These are phyloP conservation scores for Euphorbia tirucalli DNA, from an alignment of 345 rosid genomes.

Conservation along the genomic window DNA sequence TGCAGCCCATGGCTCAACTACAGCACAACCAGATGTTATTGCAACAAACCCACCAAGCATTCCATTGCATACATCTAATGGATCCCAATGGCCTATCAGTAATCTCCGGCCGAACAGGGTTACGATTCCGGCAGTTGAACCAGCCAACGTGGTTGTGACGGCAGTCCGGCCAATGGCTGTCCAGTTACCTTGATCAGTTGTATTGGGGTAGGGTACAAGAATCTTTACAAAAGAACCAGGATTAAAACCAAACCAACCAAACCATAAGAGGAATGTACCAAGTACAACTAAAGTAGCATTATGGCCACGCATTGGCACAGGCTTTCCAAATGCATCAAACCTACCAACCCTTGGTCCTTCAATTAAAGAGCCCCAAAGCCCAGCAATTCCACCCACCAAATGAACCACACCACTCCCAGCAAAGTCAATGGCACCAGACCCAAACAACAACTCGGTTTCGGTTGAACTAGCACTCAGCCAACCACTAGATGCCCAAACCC, in stretches of 20 bases:
- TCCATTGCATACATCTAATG: constrained; percentile 59
- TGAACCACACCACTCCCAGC: constrained; percentile 64
- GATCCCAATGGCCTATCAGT: constrained; percentile 60
- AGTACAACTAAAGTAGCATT: constrained; percentile 60
- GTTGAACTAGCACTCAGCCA: constrained; percentile 50
- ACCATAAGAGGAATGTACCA: constrained; percentile 57
- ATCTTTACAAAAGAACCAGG: constrained; percentile 55
- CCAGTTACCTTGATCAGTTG: constrained; percentile 57
- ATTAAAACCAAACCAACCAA: constrained; percentile 68
- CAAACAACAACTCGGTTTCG: constrained; percentile 32
- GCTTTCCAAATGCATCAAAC: constrained; percentile 54
- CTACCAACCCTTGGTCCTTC: constrained; percentile 60
- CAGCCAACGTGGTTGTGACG: constrained; percentile 51
- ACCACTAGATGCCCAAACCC: constrained; percentile 68
- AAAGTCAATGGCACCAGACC: constrained; percentile 63
- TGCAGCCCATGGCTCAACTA: constrained; percentile 73
- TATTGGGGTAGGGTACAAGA: constrained; percentile 45
- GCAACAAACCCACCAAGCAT: constrained; percentile 57
- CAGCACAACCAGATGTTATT: constrained; percentile 61
- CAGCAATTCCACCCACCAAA: constrained; percentile 54
- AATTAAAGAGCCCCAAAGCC: constrained; percentile 52
- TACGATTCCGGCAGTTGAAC: constrained; percentile 46
- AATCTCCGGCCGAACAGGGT: constrained; percentile 54
- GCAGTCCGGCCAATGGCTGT: constrained; percentile 49
- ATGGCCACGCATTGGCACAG: constrained; percentile 54